Percentiles rank a stretch among this genome's conserved stretches.
Evolutionary conservation across 2,329 filamentous ascomycete species (phyloP).

Genomic region (Colletotrichum sp.): DNA sequence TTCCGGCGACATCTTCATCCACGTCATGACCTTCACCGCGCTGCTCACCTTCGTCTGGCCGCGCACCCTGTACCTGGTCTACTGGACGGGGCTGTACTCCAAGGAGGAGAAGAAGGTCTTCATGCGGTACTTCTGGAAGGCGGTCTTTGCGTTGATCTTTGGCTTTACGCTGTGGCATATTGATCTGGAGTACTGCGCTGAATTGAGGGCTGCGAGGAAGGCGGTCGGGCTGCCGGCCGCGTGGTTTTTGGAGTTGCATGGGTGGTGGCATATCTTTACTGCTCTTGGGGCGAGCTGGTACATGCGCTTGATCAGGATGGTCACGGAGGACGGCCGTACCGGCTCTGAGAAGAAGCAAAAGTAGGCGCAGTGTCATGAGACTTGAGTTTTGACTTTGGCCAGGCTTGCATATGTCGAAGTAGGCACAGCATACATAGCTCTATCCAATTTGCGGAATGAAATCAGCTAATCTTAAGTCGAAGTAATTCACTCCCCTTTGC

Average conservation of each 20-base stretch:
- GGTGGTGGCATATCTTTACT: conserved; percentile 69
- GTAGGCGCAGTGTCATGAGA: neutral
- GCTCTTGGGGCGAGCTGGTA: conserved; percentile 55
- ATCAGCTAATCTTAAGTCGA: too few relatives aligned
- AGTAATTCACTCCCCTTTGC: too few relatives aligned
- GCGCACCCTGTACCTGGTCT: conserved; percentile 40
- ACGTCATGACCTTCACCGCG: conserved; percentile 41
- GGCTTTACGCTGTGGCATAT: conserved; percentile 63
- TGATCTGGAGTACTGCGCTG: conserved; percentile 56
- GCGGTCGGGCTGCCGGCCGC: conserved; percentile 58
- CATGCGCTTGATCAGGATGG: conserved; percentile 33
- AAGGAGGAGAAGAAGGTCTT: conserved; percentile 29
- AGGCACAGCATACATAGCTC: too few relatives aligned
- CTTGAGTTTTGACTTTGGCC: too few relatives aligned
- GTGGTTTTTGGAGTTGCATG: conserved; percentile 63
- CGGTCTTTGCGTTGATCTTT: conserved; percentile 39
- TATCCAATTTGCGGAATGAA: too few relatives aligned
- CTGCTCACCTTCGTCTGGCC: conserved; percentile 36
- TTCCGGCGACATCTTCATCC: conserved; percentile 47
- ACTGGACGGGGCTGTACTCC: conserved; percentile 31
- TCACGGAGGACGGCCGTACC: neutral
- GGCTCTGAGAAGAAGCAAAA: neutral
- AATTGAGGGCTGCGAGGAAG: conserved; percentile 49
- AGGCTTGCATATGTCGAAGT: too few relatives aligned
- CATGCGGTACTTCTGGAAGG: conserved; percentile 30